A percentile compares a stretch with the other conserved stretches of the same genome.
Evolutionary conservation across 2,329 filamentous ascomycete genomes (phyloP).

Genomic region (Sporothrix curviconia): DNA sequence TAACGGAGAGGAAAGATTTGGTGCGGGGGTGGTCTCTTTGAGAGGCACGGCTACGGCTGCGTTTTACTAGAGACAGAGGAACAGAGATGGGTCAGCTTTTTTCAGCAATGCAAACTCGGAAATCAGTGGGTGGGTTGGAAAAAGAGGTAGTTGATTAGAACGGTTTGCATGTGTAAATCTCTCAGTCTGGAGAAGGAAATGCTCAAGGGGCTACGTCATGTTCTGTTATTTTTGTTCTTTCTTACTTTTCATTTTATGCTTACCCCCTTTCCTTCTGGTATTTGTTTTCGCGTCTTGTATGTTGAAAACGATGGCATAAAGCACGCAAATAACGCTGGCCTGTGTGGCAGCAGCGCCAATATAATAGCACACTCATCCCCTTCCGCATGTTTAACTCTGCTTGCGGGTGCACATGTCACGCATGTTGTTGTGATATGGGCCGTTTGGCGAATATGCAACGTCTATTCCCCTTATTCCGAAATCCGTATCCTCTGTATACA

Average conservation of each 20-base stretch:
- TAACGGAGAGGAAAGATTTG: too few relatives aligned
- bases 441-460: background rate
- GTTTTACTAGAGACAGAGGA: too few relatives aligned
- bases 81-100: too few relatives aligned
- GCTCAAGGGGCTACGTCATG: background rate
- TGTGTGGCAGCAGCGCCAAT: background rate
- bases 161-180: slow-evolving; percentile 9
- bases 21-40: too few relatives aligned
- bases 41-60: too few relatives aligned
- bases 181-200: background rate
- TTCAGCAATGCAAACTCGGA: background rate
- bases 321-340: background rate
- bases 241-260: background rate
- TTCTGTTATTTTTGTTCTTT: background rate
- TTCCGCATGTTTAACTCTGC: background rate
- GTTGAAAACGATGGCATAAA: background rate
- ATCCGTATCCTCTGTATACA: slow-evolving; percentile 9
- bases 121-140: background rate
- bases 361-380: background rate
- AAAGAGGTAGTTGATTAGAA: background rate
- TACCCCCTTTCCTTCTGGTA: background rate
- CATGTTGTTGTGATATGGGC: background rate
- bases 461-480: background rate
- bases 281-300: background rate
- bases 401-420: background rate